Conservation (phyloP, 148 eudicot genomes). For the Diospyros lotus region DNA sequence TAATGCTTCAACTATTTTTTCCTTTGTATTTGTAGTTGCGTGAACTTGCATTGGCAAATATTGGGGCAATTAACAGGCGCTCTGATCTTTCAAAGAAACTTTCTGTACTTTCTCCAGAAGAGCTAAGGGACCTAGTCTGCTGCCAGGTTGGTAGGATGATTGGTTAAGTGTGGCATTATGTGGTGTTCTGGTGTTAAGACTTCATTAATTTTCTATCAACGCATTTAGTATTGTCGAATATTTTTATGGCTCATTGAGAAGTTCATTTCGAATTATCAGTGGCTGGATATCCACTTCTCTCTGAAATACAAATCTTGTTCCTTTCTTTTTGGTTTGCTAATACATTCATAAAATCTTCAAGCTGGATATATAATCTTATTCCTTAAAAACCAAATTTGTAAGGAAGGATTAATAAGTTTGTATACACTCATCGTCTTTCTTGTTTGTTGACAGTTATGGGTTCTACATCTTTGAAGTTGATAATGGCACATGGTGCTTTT, state of each 20-base stretch:
- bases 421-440: neutral
- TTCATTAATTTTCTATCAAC: neutral
- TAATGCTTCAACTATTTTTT: neutral
- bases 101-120: slow-evolving; percentile 70
- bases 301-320: neutral
- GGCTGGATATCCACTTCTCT: neutral
- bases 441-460: neutral
- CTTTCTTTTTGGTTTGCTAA: neutral
- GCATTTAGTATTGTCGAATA: neutral
- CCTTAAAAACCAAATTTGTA: neutral
- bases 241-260: neutral
- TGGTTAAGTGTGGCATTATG: neutral
- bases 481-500: neutral
- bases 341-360: too few species aligned
- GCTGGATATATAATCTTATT: neutral
- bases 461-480: neutral
- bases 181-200: neutral
- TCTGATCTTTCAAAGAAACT: slow-evolving; percentile 83
- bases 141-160: slow-evolving; percentile 49
- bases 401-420: neutral
- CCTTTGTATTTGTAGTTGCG: slow-evolving; percentile 46
- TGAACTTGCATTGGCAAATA: slow-evolving; percentile 84
- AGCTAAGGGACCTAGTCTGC: slow-evolving; percentile 84
- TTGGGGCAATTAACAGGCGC: slow-evolving; percentile 82
- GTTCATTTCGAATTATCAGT: neutral